Conservation (phyloP, 2,329 filamentous ascomycete genomes). For the Penicillium glabrum region DNA sequence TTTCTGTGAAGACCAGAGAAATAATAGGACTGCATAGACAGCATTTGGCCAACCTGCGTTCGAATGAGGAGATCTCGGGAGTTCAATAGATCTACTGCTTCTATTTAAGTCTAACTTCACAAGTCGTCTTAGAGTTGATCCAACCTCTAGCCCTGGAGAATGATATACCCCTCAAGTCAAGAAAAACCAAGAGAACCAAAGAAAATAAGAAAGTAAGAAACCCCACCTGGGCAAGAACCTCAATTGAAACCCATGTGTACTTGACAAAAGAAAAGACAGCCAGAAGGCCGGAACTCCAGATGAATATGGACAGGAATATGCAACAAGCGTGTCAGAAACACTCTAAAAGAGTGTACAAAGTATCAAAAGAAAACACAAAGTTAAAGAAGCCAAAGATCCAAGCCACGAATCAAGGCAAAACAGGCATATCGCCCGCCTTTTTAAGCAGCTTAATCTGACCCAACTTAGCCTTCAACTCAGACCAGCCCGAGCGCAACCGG, state of each 20-base stretch:
- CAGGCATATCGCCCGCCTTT: slow-evolving; percentile 22
- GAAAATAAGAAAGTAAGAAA: slow-evolving; percentile 7
- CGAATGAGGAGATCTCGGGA: not conserved
- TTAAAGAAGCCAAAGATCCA: not conserved
- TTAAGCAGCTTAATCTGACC: slow-evolving; percentile 26
- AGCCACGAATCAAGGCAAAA: slow-evolving; percentile 21
- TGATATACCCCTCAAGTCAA: not conserved
- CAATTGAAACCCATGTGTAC: slow-evolving; percentile 28
- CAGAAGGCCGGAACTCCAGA: slow-evolving; percentile 10
- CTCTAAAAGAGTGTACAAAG: not conserved
- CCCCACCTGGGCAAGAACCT: slow-evolving; percentile 2
- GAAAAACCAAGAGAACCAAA: not conserved
- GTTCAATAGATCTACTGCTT: not conserved
- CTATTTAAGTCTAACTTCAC: not conserved
- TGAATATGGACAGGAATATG: slow-evolving; percentile 12
- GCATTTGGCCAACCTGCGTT: not conserved
- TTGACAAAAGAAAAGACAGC: slow-evolving; percentile 19
- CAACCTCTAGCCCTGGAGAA: not conserved
- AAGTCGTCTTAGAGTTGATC: not conserved
- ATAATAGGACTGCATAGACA: no score
- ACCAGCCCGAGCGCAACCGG: slow-evolving; percentile 34
- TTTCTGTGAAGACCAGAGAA: not conserved
- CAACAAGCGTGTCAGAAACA: not conserved
- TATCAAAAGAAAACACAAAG: not conserved
- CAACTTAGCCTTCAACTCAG: slow-evolving; percentile 35